phyloP scores from a whole-genome alignment of 139 green algal genomes.

The Trebouxia sp. region DNA sequence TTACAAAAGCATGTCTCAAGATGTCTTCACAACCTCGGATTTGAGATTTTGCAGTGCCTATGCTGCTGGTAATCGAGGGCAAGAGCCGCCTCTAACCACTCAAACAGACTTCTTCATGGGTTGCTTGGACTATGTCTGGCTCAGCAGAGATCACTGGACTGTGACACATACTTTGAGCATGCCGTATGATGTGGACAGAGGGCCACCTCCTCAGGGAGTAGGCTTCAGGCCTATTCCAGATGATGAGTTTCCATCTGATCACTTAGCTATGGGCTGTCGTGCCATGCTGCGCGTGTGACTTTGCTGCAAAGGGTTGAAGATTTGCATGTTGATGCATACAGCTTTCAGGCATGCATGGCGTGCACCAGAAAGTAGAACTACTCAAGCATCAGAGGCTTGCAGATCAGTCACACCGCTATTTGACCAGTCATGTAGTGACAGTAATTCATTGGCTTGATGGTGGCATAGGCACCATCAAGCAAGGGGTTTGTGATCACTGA shows the following conservation, averaged over 20 bases:
- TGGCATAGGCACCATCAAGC: too few relatives aligned
- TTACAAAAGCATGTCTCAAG: neutral
- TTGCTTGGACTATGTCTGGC: constrained; percentile 17
- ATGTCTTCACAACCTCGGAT: neutral
- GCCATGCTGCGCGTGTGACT: neutral
- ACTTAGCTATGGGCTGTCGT: constrained; percentile 1
- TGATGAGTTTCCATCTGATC: constrained; percentile 5
- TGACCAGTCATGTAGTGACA: too few relatives aligned
- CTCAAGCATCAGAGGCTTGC: too few relatives aligned
- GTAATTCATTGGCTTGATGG: too few relatives aligned
- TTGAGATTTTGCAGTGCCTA: neutral
- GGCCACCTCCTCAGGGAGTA: neutral
- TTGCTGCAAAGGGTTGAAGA: neutral
- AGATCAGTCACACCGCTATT: too few relatives aligned
- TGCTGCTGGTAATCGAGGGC: neutral
- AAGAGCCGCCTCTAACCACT: constrained; percentile 2
- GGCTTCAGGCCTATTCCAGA: constrained; percentile 18
- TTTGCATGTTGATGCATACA: neutral
- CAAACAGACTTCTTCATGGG: neutral
- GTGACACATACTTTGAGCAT: constrained; percentile 8
- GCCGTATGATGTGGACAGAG: constrained; percentile 6
- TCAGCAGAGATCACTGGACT: neutral
- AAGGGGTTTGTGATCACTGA: too few relatives aligned
- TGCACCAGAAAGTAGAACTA: too few relatives aligned
- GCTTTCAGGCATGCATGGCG: too few relatives aligned